Evolutionary conservation across 2,329 filamentous ascomycete species (phyloP).

Genomic region (Geosmithia putterillii): DNA sequence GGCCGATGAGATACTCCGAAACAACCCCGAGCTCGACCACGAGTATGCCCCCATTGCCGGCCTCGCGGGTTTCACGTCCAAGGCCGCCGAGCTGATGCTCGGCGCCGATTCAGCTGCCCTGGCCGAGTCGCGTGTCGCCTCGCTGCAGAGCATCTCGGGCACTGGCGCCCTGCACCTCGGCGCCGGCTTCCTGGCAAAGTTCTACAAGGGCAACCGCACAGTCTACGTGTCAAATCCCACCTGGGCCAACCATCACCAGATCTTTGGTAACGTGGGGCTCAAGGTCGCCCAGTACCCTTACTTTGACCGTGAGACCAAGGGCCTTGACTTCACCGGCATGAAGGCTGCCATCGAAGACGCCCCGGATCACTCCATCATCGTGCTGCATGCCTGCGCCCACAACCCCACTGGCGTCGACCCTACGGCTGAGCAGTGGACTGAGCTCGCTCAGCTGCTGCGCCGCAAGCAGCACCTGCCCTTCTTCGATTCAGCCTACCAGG

Average conservation of each 20-base stretch:
- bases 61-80: slow-evolving; percentile 71
- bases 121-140: slow-evolving; percentile 66
- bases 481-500: slow-evolving; percentile 97
- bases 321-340: slow-evolving; percentile 88
- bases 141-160: slow-evolving; percentile 91
- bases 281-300: slow-evolving; percentile 79
- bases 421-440: slow-evolving; percentile 85
- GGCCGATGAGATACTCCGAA: slow-evolving; percentile 83
- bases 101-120: slow-evolving; percentile 72
- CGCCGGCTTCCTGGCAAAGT: slow-evolving; percentile 84
- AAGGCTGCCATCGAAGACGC: slow-evolving; percentile 57
- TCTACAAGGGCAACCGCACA: slow-evolving; percentile 64
- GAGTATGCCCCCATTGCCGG: slow-evolving; percentile 97
- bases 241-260: slow-evolving; percentile 98
- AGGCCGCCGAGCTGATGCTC: slow-evolving; percentile 83
- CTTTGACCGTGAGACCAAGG: slow-evolving; percentile 79
- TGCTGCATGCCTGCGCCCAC: slow-evolving; percentile 92
- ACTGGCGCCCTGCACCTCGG: slow-evolving; percentile 92
- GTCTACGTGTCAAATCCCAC: slow-evolving; percentile 92
- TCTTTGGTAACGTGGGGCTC: slow-evolving; percentile 84
- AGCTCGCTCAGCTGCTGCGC: slow-evolving; percentile 68
- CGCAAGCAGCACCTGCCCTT: slow-evolving; percentile 85
- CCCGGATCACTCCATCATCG: slow-evolving; percentile 69
- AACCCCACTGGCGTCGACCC: slow-evolving; percentile 97
- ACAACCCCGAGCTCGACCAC: slow-evolving; percentile 86